Evolutionary conservation across 139 green algal genomes (phyloP), one percentile per base, ranked within the genome.

Genomic region (Chlorella sp.): DNA sequence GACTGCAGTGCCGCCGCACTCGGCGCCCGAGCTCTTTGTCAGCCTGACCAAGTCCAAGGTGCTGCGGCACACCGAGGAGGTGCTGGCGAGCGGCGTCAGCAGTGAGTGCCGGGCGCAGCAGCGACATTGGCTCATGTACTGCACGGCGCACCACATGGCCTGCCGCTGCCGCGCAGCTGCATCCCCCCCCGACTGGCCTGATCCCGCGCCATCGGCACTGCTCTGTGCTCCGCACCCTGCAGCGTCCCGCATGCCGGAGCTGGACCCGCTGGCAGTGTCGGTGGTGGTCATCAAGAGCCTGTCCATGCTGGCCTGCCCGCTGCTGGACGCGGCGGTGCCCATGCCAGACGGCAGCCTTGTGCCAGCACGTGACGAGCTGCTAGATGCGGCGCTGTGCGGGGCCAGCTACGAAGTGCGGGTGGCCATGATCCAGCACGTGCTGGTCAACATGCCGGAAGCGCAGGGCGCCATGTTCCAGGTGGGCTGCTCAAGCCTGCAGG

Each of bases 11-110:
- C 26, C 28, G 16, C 83, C 87, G 14, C 40, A 38, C 22, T 75
- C 64, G 28, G 83, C 83, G n/a, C 83, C 87, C 6, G 83, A 84
- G 56, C 87, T 90, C 6, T 90, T 90, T 54, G 58, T 90, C 19
- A 88, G 82, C 73, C 85, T 87, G 51, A 77, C 74, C 14, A 65
- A 82, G 7, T 54, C 36, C 1, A 26, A 54, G 26, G 54, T 78
- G 32, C 64, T 85, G 26, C 40, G 60, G n/a, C n/a, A 76, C 16
- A 79, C 83, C 26, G 67, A 84, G 77, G 41, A 28, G 32, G 51
- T 28, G 34, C 60, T 83, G 30, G 20, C 40, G 51, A 60, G 13
- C 51, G 22, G 17, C 41, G 36, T 13, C 40, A 74, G 60, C 17
- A 43, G 76, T 82, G 75, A 68, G 75, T 56, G 4, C 17, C 34